Evolutionary conservation across 202 grass and related monocot species (phyloP), one percentile per base, ranked within the genome.

Genomic region (Zizania palustris): DNA sequence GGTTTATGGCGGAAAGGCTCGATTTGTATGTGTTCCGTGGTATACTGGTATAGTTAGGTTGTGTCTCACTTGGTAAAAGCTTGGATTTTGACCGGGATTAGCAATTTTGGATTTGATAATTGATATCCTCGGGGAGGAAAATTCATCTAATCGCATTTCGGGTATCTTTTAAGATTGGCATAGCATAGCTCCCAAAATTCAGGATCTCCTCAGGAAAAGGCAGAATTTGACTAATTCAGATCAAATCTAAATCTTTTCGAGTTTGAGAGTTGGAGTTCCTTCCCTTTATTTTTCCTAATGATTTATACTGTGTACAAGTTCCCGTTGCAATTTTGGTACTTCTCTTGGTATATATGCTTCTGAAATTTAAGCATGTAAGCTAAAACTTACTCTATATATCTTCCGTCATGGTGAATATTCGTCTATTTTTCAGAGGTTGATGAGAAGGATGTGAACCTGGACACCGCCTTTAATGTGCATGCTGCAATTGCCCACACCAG

Each of bases 401-500:
- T n/a, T 42, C 14, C 0, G 4, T 65, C 37, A 54, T 54, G 16
- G n/a, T 19, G 50, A 16, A 54, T 51, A 14, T 45, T 49, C 22
- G 15, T 70, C 20, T 12, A 7, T 53, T 61, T 37, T 78, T 19
- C 67, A 97, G 94, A 98, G 85, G 85, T 92, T 49, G 91, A 98
- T 82, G 85, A 86, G 77, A 88, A 92, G 76, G 85, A 94, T 75
- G 67, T 98, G 63, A 88, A 92, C 77, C 46, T 98, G 54, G 91
- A 98, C 70, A 49, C 88, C 7, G 21, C 69, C 11, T 98, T 98
- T 72, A 79, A 43, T 64, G 66, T 88, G 58, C 95, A 98, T 94
- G 95, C 95, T 78, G 91, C 85, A 63, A 92, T 98, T 56, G 95
- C 95, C 53, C 95, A 98, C 77, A 98, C 91, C 68, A 88, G 95